Percentiles rank a stretch among this genome's conserved stretches.
Conservation (phyloP, 441 rosid species). For the Sinapis alba region DNA sequence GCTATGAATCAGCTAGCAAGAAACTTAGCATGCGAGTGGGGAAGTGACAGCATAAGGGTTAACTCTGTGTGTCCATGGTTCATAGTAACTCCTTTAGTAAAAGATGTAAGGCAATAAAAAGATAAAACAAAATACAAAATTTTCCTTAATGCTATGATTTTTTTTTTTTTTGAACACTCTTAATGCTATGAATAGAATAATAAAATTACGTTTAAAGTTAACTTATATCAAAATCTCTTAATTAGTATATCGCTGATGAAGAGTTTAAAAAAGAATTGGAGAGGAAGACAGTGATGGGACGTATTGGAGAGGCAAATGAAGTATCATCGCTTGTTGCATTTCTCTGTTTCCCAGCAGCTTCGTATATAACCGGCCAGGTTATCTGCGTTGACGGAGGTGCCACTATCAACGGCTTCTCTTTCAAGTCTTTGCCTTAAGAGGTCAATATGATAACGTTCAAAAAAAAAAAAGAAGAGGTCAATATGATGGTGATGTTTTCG, state of each 20-base stretch:
- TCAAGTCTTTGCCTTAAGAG: not conserved
- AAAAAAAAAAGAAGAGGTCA: too few relatives aligned
- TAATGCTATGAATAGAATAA: not conserved
- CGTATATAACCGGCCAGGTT: conserved; percentile 49
- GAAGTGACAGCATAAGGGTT: conserved; percentile 31
- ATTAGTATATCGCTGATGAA: conserved; percentile 2
- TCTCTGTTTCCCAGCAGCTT: conserved; percentile 49
- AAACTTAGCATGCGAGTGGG: conserved; percentile 43
- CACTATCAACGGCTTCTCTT: conserved; percentile 31
- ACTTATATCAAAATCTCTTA: not conserved
- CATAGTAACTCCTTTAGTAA: conserved; percentile 13
- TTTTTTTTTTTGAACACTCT: not conserved
- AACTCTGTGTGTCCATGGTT: conserved; percentile 39
- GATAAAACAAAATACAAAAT: not conserved
- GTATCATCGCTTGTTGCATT: conserved; percentile 49
- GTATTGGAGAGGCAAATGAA: conserved; percentile 46
- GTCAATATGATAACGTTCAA: not conserved
- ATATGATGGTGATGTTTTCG: not conserved
- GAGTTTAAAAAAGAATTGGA: not conserved
- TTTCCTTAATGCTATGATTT: not conserved
- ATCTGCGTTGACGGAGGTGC: conserved; percentile 51
- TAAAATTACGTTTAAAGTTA: not conserved
- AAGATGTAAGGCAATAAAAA: conserved; percentile 17
- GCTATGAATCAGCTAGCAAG: conserved; percentile 39
- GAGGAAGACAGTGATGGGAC: conserved; percentile 38